Evolutionary conservation across 805 yeast genomes (phyloP).

Genomic region (Zygoascus tannicola): DNA sequence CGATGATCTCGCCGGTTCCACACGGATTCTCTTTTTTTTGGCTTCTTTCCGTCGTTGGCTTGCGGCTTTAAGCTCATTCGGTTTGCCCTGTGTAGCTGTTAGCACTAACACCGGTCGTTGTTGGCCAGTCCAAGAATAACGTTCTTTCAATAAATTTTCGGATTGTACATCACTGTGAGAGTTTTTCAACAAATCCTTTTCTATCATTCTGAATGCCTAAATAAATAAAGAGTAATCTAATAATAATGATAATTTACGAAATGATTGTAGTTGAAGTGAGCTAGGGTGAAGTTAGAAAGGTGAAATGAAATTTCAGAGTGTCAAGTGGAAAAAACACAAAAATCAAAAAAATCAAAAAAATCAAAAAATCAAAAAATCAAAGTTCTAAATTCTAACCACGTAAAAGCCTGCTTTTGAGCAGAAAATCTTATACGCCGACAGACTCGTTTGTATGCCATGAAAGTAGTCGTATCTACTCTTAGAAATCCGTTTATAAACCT

Average conservation of each 20-base stretch:
- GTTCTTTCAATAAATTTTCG: conserved; percentile 27
- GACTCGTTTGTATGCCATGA: too few relatives aligned
- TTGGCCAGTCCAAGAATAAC: conserved; percentile 30
- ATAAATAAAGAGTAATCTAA: too few relatives aligned
- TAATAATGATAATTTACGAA: too few relatives aligned
- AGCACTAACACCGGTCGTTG: conserved; percentile 30
- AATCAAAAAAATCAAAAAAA: neutral
- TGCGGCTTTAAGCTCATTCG: neutral
- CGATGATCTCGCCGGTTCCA: conserved; percentile 19
- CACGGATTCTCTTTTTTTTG: conserved; percentile 13
- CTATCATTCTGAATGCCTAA: too few relatives aligned
- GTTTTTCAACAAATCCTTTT: conserved; percentile 21
- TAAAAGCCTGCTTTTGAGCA: too few relatives aligned
- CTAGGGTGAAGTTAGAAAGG: too few relatives aligned
- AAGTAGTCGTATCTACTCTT: conserved; percentile 46
- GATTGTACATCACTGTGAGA: conserved; percentile 25
- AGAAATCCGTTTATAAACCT: conserved; percentile 65
- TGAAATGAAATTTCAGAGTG: too few relatives aligned
- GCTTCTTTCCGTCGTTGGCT: neutral
- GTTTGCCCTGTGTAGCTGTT: conserved; percentile 3
- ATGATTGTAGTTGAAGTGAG: too few relatives aligned
- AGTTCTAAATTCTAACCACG: too few relatives aligned
- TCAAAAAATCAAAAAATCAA: too few relatives aligned
- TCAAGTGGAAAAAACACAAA: too few relatives aligned
- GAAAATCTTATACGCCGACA: too few relatives aligned